Evolutionary conservation across 139 green algal genomes (phyloP).

Genomic region (Chlamydomonas eustigma): DNA sequence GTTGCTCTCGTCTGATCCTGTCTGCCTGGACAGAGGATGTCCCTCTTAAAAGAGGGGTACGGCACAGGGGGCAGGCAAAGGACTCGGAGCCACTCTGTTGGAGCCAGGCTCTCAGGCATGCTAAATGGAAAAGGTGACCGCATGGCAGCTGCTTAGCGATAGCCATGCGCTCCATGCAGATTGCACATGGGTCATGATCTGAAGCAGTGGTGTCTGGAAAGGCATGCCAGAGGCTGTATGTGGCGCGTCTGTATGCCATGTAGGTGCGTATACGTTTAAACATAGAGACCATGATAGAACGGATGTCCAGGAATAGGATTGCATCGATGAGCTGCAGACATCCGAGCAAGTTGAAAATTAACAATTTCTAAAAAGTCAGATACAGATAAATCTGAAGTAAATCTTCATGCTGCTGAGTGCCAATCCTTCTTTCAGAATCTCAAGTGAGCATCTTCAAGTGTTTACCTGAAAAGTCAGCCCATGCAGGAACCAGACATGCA

Average conservation of each 20-base stretch:
- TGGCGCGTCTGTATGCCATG: conserved; percentile 35
- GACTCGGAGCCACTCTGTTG: conserved; percentile 49
- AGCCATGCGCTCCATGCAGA: conserved; percentile 38
- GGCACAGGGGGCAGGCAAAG: conserved; percentile 49
- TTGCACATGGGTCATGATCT: conserved; percentile 32
- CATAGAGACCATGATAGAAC: conserved; percentile 26
- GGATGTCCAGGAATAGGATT: conserved; percentile 52
- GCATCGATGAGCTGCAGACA: conserved; percentile 30
- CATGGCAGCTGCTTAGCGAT: conserved; percentile 37
- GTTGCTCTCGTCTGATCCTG: no score
- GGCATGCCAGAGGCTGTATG: conserved; percentile 37
- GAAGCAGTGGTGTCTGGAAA: conserved; percentile 37
- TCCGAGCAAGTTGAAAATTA: no score
- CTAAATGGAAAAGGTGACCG: conserved; percentile 46
- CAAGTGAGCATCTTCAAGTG: not conserved
- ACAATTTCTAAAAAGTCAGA: no score
- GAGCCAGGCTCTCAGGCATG: conserved; percentile 59
- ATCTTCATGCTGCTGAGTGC: no score
- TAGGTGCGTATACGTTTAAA: conserved; percentile 18
- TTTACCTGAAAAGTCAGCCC: conserved; percentile 35
- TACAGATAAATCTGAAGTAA: no score
- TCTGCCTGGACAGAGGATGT: no score
- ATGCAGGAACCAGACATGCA: conserved; percentile 46
- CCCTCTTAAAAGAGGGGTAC: not conserved
- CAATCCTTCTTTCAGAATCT: no score